A percentile compares a stretch with the other conserved stretches of the same genome.
These are phyloP conservation scores for Cryphonectria nitschkei DNA, from an alignment of 2,329 filamentous ascomycete species.

Conservation along the genomic window DNA sequence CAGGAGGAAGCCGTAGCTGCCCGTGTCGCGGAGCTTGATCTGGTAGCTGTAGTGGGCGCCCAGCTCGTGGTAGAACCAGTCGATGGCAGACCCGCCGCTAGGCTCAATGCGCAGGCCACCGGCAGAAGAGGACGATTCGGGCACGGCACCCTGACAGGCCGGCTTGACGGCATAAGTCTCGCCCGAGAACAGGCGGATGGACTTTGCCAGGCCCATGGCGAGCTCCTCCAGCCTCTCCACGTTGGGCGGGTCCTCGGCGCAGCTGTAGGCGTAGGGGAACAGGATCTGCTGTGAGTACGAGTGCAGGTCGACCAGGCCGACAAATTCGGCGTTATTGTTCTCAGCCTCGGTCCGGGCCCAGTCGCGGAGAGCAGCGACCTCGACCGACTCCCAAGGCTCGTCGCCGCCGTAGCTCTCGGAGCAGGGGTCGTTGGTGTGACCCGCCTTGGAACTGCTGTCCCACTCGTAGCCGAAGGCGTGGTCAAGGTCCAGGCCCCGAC, in stretches of 20 bases:
- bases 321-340: conserved; percentile 72
- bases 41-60: conserved; percentile 86
- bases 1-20: conserved; percentile 90
- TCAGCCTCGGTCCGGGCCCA: conserved; percentile 83
- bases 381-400: conserved; percentile 79
- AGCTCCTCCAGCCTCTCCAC: conserved; percentile 92
- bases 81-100: conserved; percentile 83
- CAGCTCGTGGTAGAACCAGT: conserved; percentile 94
- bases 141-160: conserved; percentile 81
- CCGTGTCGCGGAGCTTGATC: conserved; percentile 90
- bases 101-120: conserved; percentile 62
- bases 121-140: conserved; percentile 32
- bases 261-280: conserved; percentile 90
- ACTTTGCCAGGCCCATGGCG: conserved; percentile 83
- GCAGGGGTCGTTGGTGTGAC: conserved; percentile 75
- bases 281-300: conserved; percentile 95
- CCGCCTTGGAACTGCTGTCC: conserved; percentile 64
- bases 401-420: conserved; percentile 89
- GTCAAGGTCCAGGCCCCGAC: conserved; percentile 86
- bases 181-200: conserved; percentile 79
- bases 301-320: conserved; percentile 89
- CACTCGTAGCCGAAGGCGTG: conserved; percentile 85
- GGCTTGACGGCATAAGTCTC: conserved; percentile 78
- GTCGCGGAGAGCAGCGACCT: conserved; percentile 73
- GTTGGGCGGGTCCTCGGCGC: conserved; percentile 75